These are phyloP conservation scores for Salix dunnii DNA, from an alignment of 345 rosid species.

Conservation along the genomic window DNA sequence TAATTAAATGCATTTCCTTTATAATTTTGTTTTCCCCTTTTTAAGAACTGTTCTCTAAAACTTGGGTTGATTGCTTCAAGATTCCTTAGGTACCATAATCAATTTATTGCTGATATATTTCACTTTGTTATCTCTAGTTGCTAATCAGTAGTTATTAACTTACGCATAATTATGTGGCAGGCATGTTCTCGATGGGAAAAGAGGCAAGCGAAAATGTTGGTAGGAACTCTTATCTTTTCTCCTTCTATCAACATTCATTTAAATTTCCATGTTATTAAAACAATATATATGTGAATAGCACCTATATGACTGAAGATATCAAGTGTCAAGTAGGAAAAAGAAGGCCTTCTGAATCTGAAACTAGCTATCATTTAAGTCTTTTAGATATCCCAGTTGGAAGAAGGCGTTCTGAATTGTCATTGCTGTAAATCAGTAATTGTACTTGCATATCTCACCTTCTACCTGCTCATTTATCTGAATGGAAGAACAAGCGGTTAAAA, in stretches of 20 bases:
- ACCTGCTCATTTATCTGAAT: too few relatives aligned
- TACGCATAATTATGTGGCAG: conserved; percentile 37
- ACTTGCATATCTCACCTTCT: too few relatives aligned
- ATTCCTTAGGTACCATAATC: not conserved
- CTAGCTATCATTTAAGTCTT: too few relatives aligned
- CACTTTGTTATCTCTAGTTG: not conserved
- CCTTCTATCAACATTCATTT: not conserved
- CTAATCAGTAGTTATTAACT: conserved; percentile 1
- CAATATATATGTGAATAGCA: too few relatives aligned
- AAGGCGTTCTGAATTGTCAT: too few relatives aligned
- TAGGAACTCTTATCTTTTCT: conserved; percentile 30
- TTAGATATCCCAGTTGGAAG: too few relatives aligned
- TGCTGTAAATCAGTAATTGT: too few relatives aligned
- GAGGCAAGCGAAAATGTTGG: conserved; percentile 92
- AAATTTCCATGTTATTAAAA: too few relatives aligned
- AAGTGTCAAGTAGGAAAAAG: too few relatives aligned
- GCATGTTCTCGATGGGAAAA: conserved; percentile 90
- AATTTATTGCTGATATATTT: not conserved
- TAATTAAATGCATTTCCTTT: not conserved
- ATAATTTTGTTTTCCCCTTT: not conserved
- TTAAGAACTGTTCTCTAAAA: not conserved
- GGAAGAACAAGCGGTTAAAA: too few relatives aligned
- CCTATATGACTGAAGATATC: too few relatives aligned
- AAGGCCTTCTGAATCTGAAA: too few relatives aligned
- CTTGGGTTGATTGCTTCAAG: not conserved